Conservation (phyloP, 495 filamentous ascomycete genomes). For the Talaromyces wortmannii region DNA sequence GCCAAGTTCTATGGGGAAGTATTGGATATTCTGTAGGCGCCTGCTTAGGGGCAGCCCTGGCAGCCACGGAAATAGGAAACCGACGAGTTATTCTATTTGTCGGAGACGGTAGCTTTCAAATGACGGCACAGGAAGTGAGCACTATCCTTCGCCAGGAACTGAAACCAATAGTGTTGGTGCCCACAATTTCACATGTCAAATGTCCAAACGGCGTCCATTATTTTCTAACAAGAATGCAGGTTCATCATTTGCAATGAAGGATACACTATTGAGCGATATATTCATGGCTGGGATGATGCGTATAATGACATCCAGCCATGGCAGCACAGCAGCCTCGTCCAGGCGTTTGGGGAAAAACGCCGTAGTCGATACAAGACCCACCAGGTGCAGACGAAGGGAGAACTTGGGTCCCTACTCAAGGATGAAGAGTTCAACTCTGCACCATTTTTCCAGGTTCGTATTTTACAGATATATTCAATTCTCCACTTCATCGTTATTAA, state of each 20-base stretch:
- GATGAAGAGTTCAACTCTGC: conserved; percentile 55
- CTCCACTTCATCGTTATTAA: too few species aligned
- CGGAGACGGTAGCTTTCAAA: conserved; percentile 80
- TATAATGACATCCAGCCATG: conserved; percentile 80
- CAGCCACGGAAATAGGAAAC: conserved; percentile 52
- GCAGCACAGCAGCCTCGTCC: conserved; percentile 62
- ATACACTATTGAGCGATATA: conserved; percentile 49
- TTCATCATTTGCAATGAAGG: conserved; percentile 54
- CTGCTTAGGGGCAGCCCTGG: conserved; percentile 68
- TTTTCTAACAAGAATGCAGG: conserved; percentile 22
- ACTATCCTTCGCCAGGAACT: conserved; percentile 77
- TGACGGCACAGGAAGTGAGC: conserved; percentile 79
- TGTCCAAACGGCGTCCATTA: background rate
- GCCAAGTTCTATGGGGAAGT: conserved; percentile 83
- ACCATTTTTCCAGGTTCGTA: conserved; percentile 35
- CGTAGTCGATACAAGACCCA: conserved; percentile 54
- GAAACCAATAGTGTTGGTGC: conserved; percentile 68
- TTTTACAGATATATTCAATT: background rate
- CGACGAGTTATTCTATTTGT: conserved; percentile 75
- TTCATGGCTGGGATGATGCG: conserved; percentile 56
- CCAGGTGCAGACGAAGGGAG: conserved; percentile 61
- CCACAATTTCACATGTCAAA: background rate
- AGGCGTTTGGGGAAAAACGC: conserved; percentile 55
- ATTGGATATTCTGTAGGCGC: conserved; percentile 80
- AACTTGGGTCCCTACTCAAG: conserved; percentile 60